Conservation (phyloP, 805 yeast species). For the Ogataea pini region DNA sequence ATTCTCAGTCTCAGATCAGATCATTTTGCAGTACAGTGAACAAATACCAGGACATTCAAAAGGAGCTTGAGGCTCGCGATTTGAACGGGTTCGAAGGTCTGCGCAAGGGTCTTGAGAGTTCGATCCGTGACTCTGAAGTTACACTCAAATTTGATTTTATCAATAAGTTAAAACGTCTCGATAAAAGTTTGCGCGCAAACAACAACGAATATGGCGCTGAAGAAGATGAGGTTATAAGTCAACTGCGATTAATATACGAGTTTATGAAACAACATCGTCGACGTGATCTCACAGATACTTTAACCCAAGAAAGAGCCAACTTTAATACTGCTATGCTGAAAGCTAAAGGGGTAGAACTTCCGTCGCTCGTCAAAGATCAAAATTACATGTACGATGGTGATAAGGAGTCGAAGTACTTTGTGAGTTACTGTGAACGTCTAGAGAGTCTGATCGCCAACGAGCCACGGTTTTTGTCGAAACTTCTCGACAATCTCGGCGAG, state of each 20-base stretch:
- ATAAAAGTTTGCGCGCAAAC: conserved; percentile 42
- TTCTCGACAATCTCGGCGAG: conserved; percentile 40
- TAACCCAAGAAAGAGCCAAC: conserved; percentile 44
- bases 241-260: conserved; percentile 42
- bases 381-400: conserved; percentile 35
- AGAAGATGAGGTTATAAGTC: conserved; percentile 37
- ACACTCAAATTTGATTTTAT: conserved; percentile 53
- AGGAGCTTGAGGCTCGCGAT: conserved; percentile 16
- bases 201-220: conserved; percentile 34
- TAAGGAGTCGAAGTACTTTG: conserved; percentile 17
- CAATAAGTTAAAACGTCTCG: conserved; percentile 39
- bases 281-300: conserved; percentile 35
- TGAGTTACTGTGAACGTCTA: conserved; percentile 19
- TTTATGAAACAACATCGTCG: conserved; percentile 41
- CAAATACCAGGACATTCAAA: conserved; percentile 37
- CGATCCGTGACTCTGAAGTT: conserved; percentile 58
- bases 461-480: conserved; percentile 18
- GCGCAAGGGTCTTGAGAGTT: conserved; percentile 54
- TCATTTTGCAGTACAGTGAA: conserved; percentile 36
- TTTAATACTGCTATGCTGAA: conserved; percentile 46
- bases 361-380: conserved; percentile 30
- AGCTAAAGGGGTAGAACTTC: conserved; percentile 43
- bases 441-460: conserved; percentile 21
- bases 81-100: conserved; percentile 67
- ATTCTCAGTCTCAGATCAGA: conserved; percentile 41